phyloP scores from a whole-genome alignment of 768 basidiomycete genomes.

The Suillus decipiens region DNA sequence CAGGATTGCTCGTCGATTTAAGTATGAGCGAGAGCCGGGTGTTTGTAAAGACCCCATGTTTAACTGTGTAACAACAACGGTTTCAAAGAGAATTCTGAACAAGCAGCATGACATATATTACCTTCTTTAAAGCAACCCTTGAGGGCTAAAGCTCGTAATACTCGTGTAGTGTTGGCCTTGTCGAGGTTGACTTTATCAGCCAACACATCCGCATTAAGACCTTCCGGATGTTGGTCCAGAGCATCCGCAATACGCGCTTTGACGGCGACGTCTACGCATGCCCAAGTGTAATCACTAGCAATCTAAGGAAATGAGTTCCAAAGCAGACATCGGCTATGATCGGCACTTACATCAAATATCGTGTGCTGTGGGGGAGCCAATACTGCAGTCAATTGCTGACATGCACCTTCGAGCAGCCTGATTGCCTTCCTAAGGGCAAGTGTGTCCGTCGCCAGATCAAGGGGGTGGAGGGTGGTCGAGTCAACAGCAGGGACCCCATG shows the following conservation, averaged over 20 bases:
- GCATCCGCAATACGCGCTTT: conserved; percentile 29
- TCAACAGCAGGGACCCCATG: conserved; percentile 27
- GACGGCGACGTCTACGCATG: conserved; percentile 26
- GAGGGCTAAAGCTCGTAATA: conserved; percentile 32
- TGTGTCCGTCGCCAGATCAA: conserved; percentile 16
- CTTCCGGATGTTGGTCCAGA: conserved; percentile 26
- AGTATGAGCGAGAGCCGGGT: conserved; percentile 36
- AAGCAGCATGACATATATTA: not conserved
- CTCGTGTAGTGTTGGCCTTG: conserved; percentile 29
- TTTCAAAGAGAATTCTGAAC: not conserved
- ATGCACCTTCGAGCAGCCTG: conserved; percentile 30
- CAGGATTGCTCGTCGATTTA: conserved; percentile 15
- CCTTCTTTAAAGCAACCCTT: conserved; percentile 35
- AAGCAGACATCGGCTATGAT: not conserved
- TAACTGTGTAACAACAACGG: conserved; percentile 18
- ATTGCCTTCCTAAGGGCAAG: not conserved
- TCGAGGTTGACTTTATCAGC: conserved; percentile 24
- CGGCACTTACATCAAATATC: conserved; percentile 24
- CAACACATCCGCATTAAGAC: conserved; percentile 29
- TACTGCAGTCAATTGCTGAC: conserved; percentile 27
- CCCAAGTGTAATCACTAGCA: conserved; percentile 27
- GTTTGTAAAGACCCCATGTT: conserved; percentile 31
- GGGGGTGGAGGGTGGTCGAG: conserved; percentile 23
- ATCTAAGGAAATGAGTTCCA: conserved; percentile 2
- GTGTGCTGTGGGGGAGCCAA: conserved; percentile 31